These are phyloP conservation scores for Tubosaeta brunneosetosa DNA, from an alignment of 768 basidiomycete species.

Conservation along the genomic window DNA sequence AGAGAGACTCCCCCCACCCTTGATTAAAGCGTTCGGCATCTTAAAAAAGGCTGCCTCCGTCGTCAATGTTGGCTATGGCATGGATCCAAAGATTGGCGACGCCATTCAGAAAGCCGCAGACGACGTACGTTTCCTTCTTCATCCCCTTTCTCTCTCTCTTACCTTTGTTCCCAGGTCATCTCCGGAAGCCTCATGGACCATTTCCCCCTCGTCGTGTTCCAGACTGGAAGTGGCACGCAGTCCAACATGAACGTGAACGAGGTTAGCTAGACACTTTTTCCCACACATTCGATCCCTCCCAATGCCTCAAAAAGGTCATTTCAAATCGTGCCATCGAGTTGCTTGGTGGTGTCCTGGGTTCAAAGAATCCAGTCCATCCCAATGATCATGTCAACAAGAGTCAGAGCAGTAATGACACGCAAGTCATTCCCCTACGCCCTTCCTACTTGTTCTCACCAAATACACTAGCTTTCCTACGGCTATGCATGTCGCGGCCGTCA, in stretches of 20 bases:
- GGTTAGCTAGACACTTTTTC: constrained; percentile 37
- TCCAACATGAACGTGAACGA: constrained; percentile 99
- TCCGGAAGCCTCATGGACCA: constrained; percentile 91
- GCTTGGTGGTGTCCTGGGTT: constrained; percentile 91
- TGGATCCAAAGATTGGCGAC: constrained; percentile 81
- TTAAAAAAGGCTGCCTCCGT: constrained; percentile 95
- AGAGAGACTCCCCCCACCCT: constrained; percentile 89
- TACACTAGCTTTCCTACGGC: constrained; percentile 82
- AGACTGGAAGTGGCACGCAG: constrained; percentile 98
- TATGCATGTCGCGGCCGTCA: constrained; percentile 97
- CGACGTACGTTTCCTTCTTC: constrained; percentile 52
- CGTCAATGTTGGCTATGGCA: constrained; percentile 86
- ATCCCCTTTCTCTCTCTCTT: background rate
- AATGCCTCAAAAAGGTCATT: constrained; percentile 60
- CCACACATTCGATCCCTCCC: background rate
- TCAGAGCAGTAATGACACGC: constrained; percentile 99
- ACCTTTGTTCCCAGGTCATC: constrained; percentile 63
- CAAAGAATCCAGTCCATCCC: constrained; percentile 96
- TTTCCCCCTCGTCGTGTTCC: constrained; percentile 98
- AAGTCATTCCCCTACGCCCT: constrained; percentile 26
- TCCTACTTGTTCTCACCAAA: background rate
- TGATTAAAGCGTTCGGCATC: constrained; percentile 97
- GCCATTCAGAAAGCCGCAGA: constrained; percentile 93
- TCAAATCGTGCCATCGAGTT: constrained; percentile 98
- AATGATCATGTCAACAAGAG: constrained; percentile 99